phyloP scores from a whole-genome alignment of 2,329 filamentous ascomycete species.

The Fonsecaea pedrosoi region DNA sequence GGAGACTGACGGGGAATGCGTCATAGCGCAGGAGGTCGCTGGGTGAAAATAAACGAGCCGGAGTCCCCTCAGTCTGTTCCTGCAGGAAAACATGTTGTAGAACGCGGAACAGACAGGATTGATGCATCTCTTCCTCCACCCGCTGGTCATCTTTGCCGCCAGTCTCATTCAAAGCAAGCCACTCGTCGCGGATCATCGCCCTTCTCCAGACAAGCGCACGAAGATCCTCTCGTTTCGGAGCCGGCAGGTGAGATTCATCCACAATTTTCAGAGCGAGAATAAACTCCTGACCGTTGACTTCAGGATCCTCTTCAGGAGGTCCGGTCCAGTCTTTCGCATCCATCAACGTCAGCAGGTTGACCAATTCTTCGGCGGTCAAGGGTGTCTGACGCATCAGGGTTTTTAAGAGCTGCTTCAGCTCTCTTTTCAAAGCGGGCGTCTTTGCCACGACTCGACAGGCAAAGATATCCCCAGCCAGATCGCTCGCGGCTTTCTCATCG shows the following conservation, averaged over 20 bases:
- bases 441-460: conserved; percentile 61
- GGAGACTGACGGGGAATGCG: conserved; percentile 29
- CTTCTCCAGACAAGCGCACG: conserved; percentile 83
- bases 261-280: conserved; percentile 71
- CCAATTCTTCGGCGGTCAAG: conserved; percentile 62
- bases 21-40: conserved; percentile 30
- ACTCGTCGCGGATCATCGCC: conserved; percentile 82
- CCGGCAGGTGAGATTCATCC: conserved; percentile 54
- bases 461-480: conserved; percentile 75
- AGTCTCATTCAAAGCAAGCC: conserved; percentile 79
- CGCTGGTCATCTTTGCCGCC: conserved; percentile 70
- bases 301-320: conserved; percentile 49
- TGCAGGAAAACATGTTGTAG: conserved; percentile 26
- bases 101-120: conserved; percentile 34
- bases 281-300: conserved; percentile 68
- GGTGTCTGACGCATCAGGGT: conserved; percentile 74
- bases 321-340: conserved; percentile 57
- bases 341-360: conserved; percentile 77
- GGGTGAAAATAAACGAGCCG: conserved; percentile 29
- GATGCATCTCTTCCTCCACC: conserved; percentile 34
- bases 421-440: conserved; percentile 70
- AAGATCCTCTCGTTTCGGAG: conserved; percentile 51
- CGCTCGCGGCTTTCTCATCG: conserved; percentile 75
- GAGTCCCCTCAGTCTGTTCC: conserved; percentile 25
- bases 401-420: conserved; percentile 74